A percentile compares a stretch with the other conserved stretches of the same genome.
Conservation (phyloP, 306 rosid species). For the Lithocarpus polystachyus region DNA sequence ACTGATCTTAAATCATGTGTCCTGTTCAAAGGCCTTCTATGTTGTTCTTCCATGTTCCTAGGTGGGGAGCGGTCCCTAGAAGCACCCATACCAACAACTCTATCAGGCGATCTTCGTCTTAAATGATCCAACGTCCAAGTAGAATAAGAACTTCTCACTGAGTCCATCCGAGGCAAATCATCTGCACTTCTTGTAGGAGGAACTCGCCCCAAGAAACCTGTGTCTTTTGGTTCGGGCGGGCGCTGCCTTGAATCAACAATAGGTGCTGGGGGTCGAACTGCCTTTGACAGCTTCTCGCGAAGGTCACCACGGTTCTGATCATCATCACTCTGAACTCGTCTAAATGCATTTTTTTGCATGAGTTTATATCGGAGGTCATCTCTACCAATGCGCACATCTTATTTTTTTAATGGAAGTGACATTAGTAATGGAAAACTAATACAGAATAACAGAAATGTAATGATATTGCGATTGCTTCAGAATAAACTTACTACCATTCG, state of each 20-base stretch:
- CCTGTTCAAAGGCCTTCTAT: conserved; percentile 54
- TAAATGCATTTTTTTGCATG: conserved; percentile 59
- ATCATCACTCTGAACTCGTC: conserved; percentile 41
- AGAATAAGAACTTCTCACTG: conserved; percentile 66
- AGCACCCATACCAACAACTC: conserved; percentile 27
- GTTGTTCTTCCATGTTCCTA: conserved; percentile 34
- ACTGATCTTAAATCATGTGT: conserved; percentile 51
- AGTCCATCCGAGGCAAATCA: conserved; percentile 58
- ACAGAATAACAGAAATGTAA: conserved; percentile 23
- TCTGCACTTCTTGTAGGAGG: conserved; percentile 63
- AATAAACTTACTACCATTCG: conserved; percentile 52
- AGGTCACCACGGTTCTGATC: conserved; percentile 61
- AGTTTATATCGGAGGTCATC: conserved; percentile 88
- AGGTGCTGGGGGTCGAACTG: conserved; percentile 29
- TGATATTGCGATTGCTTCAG: conserved; percentile 19
- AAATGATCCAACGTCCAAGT: conserved; percentile 73
- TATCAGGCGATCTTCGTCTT: conserved; percentile 54
- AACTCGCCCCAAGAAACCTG: conserved; percentile 36
- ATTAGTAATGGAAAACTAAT: conserved; percentile 22
- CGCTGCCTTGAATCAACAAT: conserved; percentile 34
- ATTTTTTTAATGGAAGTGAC: conserved; percentile 6
- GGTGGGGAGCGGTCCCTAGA: conserved; percentile 40
- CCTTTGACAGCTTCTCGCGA: conserved; percentile 80
- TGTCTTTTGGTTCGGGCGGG: conserved; percentile 45
- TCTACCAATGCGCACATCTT: conserved; percentile 53